These are phyloP conservation scores for Chalciporus sp. DNA, from an alignment of 1,284 basidiomycete genomes.

Conservation along the genomic window DNA sequence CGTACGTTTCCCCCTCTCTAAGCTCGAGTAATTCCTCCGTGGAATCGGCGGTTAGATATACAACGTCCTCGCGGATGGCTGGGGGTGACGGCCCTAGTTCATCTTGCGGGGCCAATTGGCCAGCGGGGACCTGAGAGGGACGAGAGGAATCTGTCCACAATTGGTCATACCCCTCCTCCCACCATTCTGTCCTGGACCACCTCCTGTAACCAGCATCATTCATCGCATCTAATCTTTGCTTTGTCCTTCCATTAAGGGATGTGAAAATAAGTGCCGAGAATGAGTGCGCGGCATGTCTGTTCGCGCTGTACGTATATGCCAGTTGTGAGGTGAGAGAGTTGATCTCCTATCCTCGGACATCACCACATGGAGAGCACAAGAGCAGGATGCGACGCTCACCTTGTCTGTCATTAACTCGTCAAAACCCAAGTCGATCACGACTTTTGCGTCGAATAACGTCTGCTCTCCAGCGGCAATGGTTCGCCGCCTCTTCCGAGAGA, in stretches of 20 bases:
- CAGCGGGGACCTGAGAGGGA: slow-evolving; percentile 4
- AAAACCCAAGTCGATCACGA: slow-evolving; percentile 92
- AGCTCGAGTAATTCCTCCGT: slow-evolving; percentile 82
- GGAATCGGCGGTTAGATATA: slow-evolving; percentile 97
- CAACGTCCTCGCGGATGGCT: slow-evolving; percentile 50
- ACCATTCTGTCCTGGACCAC: slow-evolving; percentile 86
- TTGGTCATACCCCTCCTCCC: slow-evolving; percentile 69
- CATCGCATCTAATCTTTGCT: slow-evolving; percentile 67
- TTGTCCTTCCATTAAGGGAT: slow-evolving; percentile 73
- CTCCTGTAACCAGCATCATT: slow-evolving; percentile 73
- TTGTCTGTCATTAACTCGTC: slow-evolving; percentile 95
- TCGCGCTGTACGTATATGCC: slow-evolving; percentile 86
- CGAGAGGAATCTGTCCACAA: slow-evolving; percentile 52
- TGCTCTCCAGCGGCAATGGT: slow-evolving; percentile 26
- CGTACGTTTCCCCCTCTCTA: slow-evolving; percentile 84
- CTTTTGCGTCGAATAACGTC: slow-evolving; percentile 67
- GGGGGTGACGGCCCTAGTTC: not conserved
- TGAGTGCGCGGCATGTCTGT: slow-evolving; percentile 71
- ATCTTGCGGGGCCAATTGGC: slow-evolving; percentile 10
- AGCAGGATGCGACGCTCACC: slow-evolving; percentile 50
- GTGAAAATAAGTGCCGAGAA: slow-evolving; percentile 79
- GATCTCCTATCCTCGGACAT: slow-evolving; percentile 67
- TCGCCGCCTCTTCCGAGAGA: slow-evolving; percentile 48
- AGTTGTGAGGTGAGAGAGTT: slow-evolving; percentile 87
- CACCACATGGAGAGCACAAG: slow-evolving; percentile 19